Conservation (phyloP, 1,139 yeast species). For the Candida dubliniensis region DNA sequence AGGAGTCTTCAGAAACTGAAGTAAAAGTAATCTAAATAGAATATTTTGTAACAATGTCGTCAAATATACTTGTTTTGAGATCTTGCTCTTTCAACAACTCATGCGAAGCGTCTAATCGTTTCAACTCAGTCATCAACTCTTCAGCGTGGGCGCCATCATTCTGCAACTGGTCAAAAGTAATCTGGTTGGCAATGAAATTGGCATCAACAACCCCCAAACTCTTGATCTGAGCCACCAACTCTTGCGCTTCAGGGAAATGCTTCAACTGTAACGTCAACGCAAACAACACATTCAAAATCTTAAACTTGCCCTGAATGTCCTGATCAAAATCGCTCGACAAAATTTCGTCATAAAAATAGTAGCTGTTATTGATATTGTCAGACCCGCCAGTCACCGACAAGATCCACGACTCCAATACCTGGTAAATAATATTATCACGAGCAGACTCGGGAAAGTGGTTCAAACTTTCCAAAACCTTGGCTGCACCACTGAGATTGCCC, state of each 20-base stretch:
- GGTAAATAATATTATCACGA: constrained; percentile 66
- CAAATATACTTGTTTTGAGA: constrained; percentile 55
- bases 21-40: constrained; percentile 8
- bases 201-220: constrained; percentile 37
- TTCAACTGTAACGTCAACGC: constrained; percentile 47
- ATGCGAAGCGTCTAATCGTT: constrained; percentile 47
- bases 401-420: constrained; percentile 68
- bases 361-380: constrained; percentile 57
- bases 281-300: constrained; percentile 37
- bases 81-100: constrained; percentile 50
- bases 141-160: constrained; percentile 45
- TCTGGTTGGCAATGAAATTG: constrained; percentile 59
- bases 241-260: constrained; percentile 48
- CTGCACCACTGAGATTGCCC: constrained; percentile 40
- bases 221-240: constrained; percentile 46
- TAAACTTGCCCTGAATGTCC: constrained; percentile 38
- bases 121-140: constrained; percentile 42
- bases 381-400: constrained; percentile 56
- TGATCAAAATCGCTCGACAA: constrained; percentile 49
- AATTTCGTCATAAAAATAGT: constrained; percentile 73
- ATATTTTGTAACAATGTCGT: constrained; percentile 58
- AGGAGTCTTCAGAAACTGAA: constrained; percentile 2
- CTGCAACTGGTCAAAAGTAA: constrained; percentile 51
- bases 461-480: constrained; percentile 34
- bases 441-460: constrained; percentile 46